A percentile compares a stretch with the other conserved stretches of the same genome.
These are phyloP conservation scores for Crucihimalaya himalaica DNA, from an alignment of 345 rosid species.

Conservation along the genomic window DNA sequence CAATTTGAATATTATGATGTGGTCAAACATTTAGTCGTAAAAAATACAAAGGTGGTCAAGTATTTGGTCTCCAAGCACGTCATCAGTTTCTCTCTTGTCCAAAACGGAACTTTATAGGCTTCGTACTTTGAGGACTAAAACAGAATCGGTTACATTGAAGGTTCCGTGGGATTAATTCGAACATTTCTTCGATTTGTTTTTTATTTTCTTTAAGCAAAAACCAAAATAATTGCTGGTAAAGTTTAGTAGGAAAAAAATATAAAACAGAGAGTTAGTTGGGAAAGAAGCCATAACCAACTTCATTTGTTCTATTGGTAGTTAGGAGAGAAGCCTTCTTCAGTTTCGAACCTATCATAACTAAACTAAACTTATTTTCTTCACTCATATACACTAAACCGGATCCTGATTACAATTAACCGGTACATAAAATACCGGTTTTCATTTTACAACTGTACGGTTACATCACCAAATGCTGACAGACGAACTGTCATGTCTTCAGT, in stretches of 20 bases:
- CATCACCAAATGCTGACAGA: constrained; percentile 14
- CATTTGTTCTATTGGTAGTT: constrained; percentile 34
- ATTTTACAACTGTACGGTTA: background rate
- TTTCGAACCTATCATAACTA: constrained; percentile 36
- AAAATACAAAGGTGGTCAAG: constrained; percentile 11
- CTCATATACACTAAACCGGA: constrained; percentile 16
- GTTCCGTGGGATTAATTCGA: constrained; percentile 3
- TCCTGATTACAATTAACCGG: constrained; percentile 20
- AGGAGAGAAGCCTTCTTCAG: constrained; percentile 36
- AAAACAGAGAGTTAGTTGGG: constrained; percentile 29
- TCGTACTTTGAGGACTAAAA: constrained; percentile 32
- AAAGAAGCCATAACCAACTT: constrained; percentile 34
- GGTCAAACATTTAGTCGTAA: background rate
- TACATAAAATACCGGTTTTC: background rate
- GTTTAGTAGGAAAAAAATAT: constrained; percentile 35
- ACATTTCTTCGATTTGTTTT: background rate
- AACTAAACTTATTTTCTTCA: constrained; percentile 9
- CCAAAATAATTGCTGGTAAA: constrained; percentile 30
- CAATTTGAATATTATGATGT: background rate
- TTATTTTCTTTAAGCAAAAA: background rate
- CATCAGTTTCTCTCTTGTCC: constrained; percentile 23
- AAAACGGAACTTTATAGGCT: constrained; percentile 30
- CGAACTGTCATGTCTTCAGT: background rate
- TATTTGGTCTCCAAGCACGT: constrained; percentile 28
- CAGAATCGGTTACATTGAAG: constrained; percentile 16